Evolutionary conservation across 2,329 filamentous ascomycete genomes (phyloP), one percentile per base, ranked within the genome.

Genomic region (Furcasterigmium sp.): DNA sequence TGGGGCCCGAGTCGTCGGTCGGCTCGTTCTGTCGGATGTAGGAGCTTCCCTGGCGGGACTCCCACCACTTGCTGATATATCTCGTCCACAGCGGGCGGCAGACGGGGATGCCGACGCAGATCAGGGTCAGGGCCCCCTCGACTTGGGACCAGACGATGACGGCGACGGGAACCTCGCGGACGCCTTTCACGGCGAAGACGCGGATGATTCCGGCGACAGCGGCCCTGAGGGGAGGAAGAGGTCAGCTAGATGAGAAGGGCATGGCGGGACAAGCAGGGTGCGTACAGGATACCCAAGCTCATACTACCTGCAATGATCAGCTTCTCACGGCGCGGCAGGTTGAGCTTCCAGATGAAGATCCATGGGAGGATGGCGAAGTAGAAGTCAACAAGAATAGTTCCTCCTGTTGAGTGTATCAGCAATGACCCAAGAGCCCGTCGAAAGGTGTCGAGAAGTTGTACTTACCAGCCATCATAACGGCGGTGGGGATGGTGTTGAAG

Each of bases 301-400:
- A 68, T 65, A 21, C 62, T 62, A 19, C 56, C 55, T 3, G 56
- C 63, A 40, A 68, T 58, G 23, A 59, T 63, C 4, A 67, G 51
- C 53, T 68, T 68, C 20, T 65, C 57, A 0, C 56, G 52, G 3
- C 44, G 56, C 6, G 57, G 53, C 36, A 60, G 68, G 35, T 67
- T 58, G 39, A 69, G 45, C 3, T 48, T 46, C 64, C 65, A 69
- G 21, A 69, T 60, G 11, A 71, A 61, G 5, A 69, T 53, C 66
- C 69, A 72, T 0, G 68, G 68, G 5, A 70, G 64, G 1, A 57
- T 45, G 35, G 62, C 64, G 11, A 63, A 66, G 36, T 63, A 63
- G 38, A 67, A 62, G 45, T 69, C 65, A 37, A 56, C 53, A 5
- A 61, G 43, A 1, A 63, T 54, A 11, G 36, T 40, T 7, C 36